Evolutionary conservation across 441 rosid species (phyloP).

Genomic region (Gossypium schwendimanii): DNA sequence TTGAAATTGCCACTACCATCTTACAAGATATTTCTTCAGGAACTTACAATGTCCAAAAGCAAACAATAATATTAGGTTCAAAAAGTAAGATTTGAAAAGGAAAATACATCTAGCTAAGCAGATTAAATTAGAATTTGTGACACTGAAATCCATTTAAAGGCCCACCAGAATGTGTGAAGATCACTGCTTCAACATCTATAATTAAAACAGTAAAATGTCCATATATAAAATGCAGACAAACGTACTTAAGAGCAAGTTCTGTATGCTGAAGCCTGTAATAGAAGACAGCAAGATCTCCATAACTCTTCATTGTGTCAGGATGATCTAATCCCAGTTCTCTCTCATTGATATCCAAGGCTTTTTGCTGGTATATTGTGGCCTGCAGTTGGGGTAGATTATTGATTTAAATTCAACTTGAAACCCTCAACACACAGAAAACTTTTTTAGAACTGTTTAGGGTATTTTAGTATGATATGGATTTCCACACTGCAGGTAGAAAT

Average conservation of each 20-base stretch:
- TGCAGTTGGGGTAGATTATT: constrained; percentile 22
- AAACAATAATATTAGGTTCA: not conserved
- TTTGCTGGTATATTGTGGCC: constrained; percentile 76
- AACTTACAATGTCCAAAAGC: not conserved
- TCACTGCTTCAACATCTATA: not conserved
- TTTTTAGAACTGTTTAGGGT: not conserved
- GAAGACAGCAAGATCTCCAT: constrained; percentile 79
- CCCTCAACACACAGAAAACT: not conserved
- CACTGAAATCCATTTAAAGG: not conserved
- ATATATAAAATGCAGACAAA: constrained; percentile 4
- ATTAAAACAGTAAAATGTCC: not conserved
- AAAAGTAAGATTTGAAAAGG: not conserved
- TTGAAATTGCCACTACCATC: constrained; percentile 1
- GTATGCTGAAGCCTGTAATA: constrained; percentile 76
- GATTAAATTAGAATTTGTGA: not conserved
- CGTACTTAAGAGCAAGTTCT: constrained; percentile 72
- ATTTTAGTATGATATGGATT: not conserved
- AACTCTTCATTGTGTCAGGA: constrained; percentile 79
- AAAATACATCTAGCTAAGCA: not conserved
- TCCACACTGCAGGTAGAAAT: constrained; percentile 1
- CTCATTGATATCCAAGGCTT: constrained; percentile 75
- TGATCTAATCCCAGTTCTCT: constrained; percentile 76
- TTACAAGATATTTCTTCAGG: not conserved
- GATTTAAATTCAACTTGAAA: constrained; percentile 15
- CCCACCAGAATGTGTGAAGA: not conserved